Percentiles rank a stretch among this genome's conserved stretches.
Evolutionary conservation across 768 basidiomycete species (phyloP).

Genomic region (Phylloporus scabripes): DNA sequence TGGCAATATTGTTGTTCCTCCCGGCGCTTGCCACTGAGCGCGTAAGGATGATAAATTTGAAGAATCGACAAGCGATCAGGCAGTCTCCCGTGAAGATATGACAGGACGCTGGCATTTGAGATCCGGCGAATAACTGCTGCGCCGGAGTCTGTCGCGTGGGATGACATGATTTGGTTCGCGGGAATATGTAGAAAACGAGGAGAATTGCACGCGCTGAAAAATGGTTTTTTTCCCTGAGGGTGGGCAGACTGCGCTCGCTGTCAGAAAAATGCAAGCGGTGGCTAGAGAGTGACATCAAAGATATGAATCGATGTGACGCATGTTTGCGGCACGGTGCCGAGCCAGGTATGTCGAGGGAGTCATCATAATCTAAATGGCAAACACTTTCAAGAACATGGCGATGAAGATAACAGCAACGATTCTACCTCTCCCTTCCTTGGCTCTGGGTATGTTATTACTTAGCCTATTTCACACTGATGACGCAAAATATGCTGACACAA

Average conservation of each 20-base stretch:
- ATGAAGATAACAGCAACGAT: too few species aligned
- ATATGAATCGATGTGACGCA: neutral
- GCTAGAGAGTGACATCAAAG: neutral
- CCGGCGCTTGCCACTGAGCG: neutral
- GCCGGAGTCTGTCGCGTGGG: neutral
- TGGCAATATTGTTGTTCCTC: neutral
- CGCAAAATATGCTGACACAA: neutral
- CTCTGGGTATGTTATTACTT: neutral
- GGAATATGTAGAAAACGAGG: too few species aligned
- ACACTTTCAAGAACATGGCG: too few species aligned
- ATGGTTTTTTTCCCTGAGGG: too few species aligned
- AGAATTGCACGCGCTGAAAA: too few species aligned
- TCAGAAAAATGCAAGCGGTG: neutral
- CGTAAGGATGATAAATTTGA: neutral
- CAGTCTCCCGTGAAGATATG: too few species aligned
- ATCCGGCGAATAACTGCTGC: neutral
- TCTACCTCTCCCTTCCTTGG: too few species aligned
- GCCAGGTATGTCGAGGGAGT: too few species aligned
- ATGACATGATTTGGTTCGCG: neutral
- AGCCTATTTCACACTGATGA: neutral
- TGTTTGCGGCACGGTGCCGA: neutral
- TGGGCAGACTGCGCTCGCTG: neutral
- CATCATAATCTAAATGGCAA: too few species aligned
- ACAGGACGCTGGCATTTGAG: neutral
- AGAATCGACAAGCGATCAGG: too few species aligned